Evolutionary conservation across 2,329 filamentous ascomycete genomes (phyloP).

Genomic region (Colletotrichum sp.): DNA sequence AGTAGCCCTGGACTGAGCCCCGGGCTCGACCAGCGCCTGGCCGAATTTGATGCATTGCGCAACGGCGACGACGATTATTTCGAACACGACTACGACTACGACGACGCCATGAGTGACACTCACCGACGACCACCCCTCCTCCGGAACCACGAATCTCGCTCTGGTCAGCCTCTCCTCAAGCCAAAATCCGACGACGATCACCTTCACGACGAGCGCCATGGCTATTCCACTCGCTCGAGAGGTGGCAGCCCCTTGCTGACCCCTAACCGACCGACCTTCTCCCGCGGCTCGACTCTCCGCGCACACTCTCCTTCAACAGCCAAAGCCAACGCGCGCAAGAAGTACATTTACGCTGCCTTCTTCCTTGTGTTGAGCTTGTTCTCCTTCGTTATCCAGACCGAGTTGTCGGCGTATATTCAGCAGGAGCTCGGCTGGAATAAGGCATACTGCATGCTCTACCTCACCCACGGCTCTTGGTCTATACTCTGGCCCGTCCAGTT

Average conservation of each 20-base stretch:
- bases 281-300: slow-evolving; percentile 71
- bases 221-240: slow-evolving; percentile 16
- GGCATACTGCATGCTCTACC: slow-evolving; percentile 99
- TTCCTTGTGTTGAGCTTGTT: slow-evolving; percentile 85
- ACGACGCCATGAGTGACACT: slow-evolving; percentile 47
- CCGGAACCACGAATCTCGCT: slow-evolving; percentile 50
- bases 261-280: slow-evolving; percentile 28
- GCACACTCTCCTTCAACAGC: slow-evolving; percentile 64
- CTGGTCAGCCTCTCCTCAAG: slow-evolving; percentile 45
- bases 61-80: slow-evolving; percentile 25
- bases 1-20: slow-evolving; percentile 8
- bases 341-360: slow-evolving; percentile 85
- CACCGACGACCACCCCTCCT: slow-evolving; percentile 49
- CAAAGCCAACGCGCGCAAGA: slow-evolving; percentile 66
- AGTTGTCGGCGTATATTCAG: slow-evolving; percentile 94
- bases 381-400: slow-evolving; percentile 92
- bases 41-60: slow-evolving; percentile 20
- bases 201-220: slow-evolving; percentile 26
- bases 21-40: slow-evolving; percentile 17
- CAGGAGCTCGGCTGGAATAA: slow-evolving; percentile 93
- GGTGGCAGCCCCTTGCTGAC: slow-evolving; percentile 20
- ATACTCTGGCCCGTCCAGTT: slow-evolving; percentile 89
- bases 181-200: slow-evolving; percentile 34
- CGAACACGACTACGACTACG: slow-evolving; percentile 33
- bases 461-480: slow-evolving; percentile 94